Conservation (phyloP, 129 eudicot species). For the Sambucus nigra region DNA sequence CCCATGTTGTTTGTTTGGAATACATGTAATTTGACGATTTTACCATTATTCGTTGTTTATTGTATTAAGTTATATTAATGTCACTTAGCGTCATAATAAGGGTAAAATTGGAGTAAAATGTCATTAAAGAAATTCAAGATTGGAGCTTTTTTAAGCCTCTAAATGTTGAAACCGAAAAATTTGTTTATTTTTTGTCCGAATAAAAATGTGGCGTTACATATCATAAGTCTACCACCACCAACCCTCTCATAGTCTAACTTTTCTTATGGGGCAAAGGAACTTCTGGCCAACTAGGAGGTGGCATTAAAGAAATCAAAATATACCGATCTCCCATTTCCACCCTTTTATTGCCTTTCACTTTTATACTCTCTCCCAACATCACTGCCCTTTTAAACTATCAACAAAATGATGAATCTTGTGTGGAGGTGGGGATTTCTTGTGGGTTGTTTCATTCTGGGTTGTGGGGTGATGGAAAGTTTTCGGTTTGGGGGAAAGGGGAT, state of each 20-base stretch:
- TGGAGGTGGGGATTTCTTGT: conserved; percentile 55
- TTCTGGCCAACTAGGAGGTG: conserved; percentile 90
- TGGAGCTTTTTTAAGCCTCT: no score
- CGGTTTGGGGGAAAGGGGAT: conserved; percentile 99
- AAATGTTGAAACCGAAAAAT: no score
- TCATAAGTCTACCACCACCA: conserved; percentile 9
- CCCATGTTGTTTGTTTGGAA: no score
- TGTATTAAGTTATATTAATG: no score
- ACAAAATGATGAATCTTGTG: not conserved
- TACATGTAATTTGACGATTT: no score
- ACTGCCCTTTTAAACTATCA: conserved; percentile 30
- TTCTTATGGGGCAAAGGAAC: conserved; percentile 91
- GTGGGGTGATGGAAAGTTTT: conserved; percentile 56
- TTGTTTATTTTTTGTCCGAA: no score
- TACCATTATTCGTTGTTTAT: no score
- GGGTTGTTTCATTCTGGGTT: conserved; percentile 75
- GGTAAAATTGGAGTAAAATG: no score
- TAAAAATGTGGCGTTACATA: no score
- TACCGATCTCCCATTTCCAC: conserved; percentile 56
- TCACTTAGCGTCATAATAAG: no score
- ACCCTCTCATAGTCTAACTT: conserved; percentile 40
- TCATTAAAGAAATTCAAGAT: no score
- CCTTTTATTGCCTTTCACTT: conserved; percentile 41
- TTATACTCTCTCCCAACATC: conserved; percentile 23
- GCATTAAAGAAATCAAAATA: conserved; percentile 43